Evolutionary conservation across 352 stramenopile genomes (phyloP).

Genomic region (Thalassiosira mediterranea): DNA sequence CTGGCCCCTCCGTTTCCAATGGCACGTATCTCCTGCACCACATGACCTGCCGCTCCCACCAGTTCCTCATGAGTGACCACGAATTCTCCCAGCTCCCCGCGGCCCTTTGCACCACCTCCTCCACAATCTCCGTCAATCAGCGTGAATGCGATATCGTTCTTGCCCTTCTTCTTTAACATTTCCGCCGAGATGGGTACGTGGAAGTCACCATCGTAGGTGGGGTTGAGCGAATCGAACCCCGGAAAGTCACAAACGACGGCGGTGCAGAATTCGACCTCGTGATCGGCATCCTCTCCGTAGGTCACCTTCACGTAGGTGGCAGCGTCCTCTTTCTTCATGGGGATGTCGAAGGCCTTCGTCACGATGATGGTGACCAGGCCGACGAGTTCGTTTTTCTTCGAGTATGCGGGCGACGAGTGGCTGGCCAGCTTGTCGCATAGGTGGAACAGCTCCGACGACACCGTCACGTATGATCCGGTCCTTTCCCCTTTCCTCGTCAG

Average conservation of each 20-base stretch:
- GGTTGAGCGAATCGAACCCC: slow-evolving; percentile 62
- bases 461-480: slow-evolving; percentile 60
- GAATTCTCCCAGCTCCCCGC: slow-evolving; percentile 43
- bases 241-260: slow-evolving; percentile 55
- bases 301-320: slow-evolving; percentile 60
- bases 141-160: slow-evolving; percentile 42
- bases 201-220: slow-evolving; percentile 55
- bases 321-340: slow-evolving; percentile 38
- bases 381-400: slow-evolving; percentile 46
- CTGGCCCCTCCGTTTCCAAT: slow-evolving; percentile 42
- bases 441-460: slow-evolving; percentile 38
- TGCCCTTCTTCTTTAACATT: slow-evolving; percentile 15
- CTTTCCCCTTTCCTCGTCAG: slow-evolving; percentile 36
- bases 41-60: slow-evolving; percentile 32
- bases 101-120: slow-evolving; percentile 16
- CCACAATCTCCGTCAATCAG: slow-evolving; percentile 27
- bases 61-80: slow-evolving; percentile 41
- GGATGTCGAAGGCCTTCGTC: slow-evolving; percentile 59
- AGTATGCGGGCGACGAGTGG: slow-evolving; percentile 15
- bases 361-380: slow-evolving; percentile 69
- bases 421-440: slow-evolving; percentile 20
- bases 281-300: slow-evolving; percentile 33
- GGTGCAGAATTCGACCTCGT: slow-evolving; percentile 38
- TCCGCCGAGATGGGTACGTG: slow-evolving; percentile 34
- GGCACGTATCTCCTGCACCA: slow-evolving; percentile 45